Base-by-base conservation (phyloP, 2,329 filamentous ascomycete species). In the Phoma sp. region DNA sequence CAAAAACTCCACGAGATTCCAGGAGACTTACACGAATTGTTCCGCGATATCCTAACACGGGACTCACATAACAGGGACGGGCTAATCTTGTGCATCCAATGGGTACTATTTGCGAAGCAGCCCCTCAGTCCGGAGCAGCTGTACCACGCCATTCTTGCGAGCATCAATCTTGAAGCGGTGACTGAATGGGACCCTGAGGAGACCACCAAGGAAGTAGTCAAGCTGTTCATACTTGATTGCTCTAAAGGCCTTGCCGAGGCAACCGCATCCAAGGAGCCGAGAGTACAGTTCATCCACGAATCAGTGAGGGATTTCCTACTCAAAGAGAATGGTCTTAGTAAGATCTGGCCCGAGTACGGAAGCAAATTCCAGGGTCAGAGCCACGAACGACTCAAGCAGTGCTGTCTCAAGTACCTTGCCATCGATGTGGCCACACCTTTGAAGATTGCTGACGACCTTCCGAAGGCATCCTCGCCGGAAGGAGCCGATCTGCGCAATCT, bases 401-500 rank as follows among this genome's bases (percentile, higher is more conserved):
- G 75, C 48, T 84, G 81, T 54, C 43, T 68, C 2, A 49, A 45
- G 1, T 80, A 83, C 51, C 54, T 83, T 2, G 61, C 38, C 14
- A 39, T 66, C 20, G 59, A 69, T 49, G 56, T 33, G 1, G 28
- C 38, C 10, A 15, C 42, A 1, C 14, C 26, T 5, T n/a, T 34
- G 4, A 17, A 40, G 17, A n/a, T 40, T 10, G 11, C 36, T 7
- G 23, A 36, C 5, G 23, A 37, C 23, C 33, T 36, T 20, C 32
- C 15, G 11, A 20, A 30, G 39, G 17, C 11, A 11, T 30, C 26
- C 2, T 30, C 18, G 26, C 26, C 20, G 23, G 12, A 23, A 17
- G 18, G 18, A 17, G 25, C 26, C 14, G 17, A 30, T 4, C 17
- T 47, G 9, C 34, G 34, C 12, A 32, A 33, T 1, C 26, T 26